These are phyloP conservation scores for Diaporthe australafricana DNA, from an alignment of 2,329 filamentous ascomycete genomes.

Conservation along the genomic window DNA sequence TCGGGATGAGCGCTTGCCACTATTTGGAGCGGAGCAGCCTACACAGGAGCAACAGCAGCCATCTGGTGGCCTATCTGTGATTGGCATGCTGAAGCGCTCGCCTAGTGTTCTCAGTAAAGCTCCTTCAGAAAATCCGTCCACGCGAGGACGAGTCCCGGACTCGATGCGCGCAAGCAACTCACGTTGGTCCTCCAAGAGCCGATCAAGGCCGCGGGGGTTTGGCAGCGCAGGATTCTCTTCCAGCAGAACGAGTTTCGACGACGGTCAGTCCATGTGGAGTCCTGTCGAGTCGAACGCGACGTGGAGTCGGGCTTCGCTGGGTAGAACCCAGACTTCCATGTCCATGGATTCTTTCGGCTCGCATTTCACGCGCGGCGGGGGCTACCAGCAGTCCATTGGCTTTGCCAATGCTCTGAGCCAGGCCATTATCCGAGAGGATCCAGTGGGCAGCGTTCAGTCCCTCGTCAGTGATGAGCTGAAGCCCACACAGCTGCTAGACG, in stretches of 20 bases:
- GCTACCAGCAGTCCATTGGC: constrained; percentile 95
- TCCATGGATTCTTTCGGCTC: constrained; percentile 92
- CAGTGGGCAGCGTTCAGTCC: constrained; percentile 58
- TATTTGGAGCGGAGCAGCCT: constrained; percentile 77
- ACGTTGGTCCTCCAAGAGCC: constrained; percentile 86
- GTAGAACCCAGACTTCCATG: constrained; percentile 90
- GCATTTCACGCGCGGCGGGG: constrained; percentile 77
- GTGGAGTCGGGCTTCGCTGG: constrained; percentile 94
- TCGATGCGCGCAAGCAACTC: constrained; percentile 63
- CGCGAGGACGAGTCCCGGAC: constrained; percentile 78
- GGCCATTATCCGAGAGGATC: constrained; percentile 93
- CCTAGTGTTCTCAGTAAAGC: constrained; percentile 94
- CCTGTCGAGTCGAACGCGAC: constrained; percentile 87
- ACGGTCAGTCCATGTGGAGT: constrained; percentile 90
- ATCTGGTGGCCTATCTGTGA: constrained; percentile 70
- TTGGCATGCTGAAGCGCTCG: constrained; percentile 82
- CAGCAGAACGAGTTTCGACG: constrained; percentile 93
- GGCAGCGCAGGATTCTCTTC: constrained; percentile 86
- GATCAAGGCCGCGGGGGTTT: constrained; percentile 82
- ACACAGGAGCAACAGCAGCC: constrained; percentile 63
- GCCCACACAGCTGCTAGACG: constrained; percentile 79
- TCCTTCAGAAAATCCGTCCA: constrained; percentile 82
- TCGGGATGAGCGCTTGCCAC: constrained; percentile 84
- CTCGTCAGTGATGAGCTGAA: constrained; percentile 71
- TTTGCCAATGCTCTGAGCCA: constrained; percentile 97